These are phyloP conservation scores for Murraya koenigii DNA, from an alignment of 345 rosid species.

Conservation along the genomic window DNA sequence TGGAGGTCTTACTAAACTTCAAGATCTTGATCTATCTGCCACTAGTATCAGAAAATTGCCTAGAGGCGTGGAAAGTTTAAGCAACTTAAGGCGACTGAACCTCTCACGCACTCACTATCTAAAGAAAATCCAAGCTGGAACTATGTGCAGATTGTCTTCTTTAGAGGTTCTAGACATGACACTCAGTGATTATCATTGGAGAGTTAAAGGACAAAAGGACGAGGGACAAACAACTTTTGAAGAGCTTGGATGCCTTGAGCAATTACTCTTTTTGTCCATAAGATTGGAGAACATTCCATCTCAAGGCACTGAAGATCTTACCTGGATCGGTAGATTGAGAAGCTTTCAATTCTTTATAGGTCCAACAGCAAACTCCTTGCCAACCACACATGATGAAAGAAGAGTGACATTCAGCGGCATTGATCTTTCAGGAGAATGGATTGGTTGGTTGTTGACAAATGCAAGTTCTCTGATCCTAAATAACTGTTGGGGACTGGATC, in stretches of 20 bases:
- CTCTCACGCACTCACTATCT: constrained; percentile 41
- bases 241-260: constrained; percentile 23
- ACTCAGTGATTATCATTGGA: constrained; percentile 36
- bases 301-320: constrained; percentile 24
- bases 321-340: constrained; percentile 21
- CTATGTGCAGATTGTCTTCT: constrained; percentile 26
- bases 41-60: constrained; percentile 34
- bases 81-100: constrained; percentile 27
- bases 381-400: constrained; percentile 23
- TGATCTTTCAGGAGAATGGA: constrained; percentile 26
- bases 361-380: constrained; percentile 32
- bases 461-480: constrained; percentile 28
- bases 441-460: constrained; percentile 26
- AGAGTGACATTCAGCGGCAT: constrained; percentile 28
- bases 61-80: constrained; percentile 28
- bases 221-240: constrained; percentile 29
- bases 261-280: constrained; percentile 16
- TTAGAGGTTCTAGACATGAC: constrained; percentile 47
- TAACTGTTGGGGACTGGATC: constrained; percentile 29
- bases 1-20: constrained; percentile 30
- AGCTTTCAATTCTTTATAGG: constrained; percentile 30
- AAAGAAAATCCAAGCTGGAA: constrained; percentile 27
- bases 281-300: constrained; percentile 24
- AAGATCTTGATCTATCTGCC: constrained; percentile 39
- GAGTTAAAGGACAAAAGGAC: constrained; percentile 20